Percentiles rank a stretch among this genome's conserved stretches.
These are phyloP conservation scores for Albizia julibrissin DNA, from an alignment of 306 rosid genomes.

Conservation along the genomic window DNA sequence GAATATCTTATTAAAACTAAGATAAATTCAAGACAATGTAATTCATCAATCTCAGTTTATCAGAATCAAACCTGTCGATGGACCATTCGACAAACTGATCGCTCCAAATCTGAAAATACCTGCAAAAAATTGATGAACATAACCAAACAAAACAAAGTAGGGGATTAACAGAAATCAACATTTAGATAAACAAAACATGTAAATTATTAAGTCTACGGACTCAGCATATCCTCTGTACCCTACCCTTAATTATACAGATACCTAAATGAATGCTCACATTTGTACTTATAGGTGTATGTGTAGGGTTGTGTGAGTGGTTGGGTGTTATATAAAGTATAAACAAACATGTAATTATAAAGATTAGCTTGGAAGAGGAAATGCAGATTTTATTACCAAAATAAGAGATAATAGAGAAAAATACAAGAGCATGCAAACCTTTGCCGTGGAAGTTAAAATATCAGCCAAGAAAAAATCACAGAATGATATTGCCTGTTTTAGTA, in stretches of 20 bases:
- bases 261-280: constrained; percentile 16
- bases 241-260: not conserved
- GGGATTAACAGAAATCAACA: constrained; percentile 15
- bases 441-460: constrained; percentile 97
- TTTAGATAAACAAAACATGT: constrained; percentile 31
- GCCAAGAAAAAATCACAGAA: constrained; percentile 93
- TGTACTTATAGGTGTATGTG: not conserved
- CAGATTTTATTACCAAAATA: constrained; percentile 23
- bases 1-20: constrained; percentile 28
- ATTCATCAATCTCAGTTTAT: constrained; percentile 26
- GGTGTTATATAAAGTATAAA: not conserved
- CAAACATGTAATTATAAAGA: constrained; percentile 2
- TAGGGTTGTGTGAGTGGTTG: too few relatives aligned
- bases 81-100: constrained; percentile 95
- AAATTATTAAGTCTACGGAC: constrained; percentile 15
- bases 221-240: not conserved
- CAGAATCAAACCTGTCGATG: constrained; percentile 78
- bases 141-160: constrained; percentile 14
- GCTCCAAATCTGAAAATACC: constrained; percentile 97
- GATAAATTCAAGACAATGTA: constrained; percentile 15
- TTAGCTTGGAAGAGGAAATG: constrained; percentile 17
- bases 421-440: constrained; percentile 64
- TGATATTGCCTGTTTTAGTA: constrained; percentile 78
- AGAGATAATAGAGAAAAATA: constrained; percentile 25
- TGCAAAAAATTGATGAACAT: constrained; percentile 43